These are phyloP conservation scores for Trypethelium eluteriae DNA, from an alignment of 495 filamentous ascomycete species.

Conservation along the genomic window DNA sequence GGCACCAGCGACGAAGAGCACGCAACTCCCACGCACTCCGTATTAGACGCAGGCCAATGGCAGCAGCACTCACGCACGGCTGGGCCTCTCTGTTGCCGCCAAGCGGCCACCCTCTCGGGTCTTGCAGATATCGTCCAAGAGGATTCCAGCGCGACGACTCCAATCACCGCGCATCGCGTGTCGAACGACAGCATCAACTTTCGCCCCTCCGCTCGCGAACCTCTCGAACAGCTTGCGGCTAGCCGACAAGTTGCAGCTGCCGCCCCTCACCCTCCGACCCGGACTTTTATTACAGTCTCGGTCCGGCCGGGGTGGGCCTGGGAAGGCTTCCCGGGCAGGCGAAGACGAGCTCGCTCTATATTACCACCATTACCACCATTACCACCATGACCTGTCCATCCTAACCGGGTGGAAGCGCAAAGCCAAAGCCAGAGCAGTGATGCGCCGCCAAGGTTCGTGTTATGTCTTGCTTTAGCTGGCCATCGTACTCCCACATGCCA, in stretches of 20 bases:
- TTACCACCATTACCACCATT: too few relatives aligned
- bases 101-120: neutral
- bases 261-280: neutral
- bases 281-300: neutral
- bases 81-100: slow-evolving; percentile 2
- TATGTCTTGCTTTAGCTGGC: slow-evolving; percentile 7
- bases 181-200: neutral
- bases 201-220: too few relatives aligned
- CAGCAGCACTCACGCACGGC: neutral
- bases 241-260: neutral
- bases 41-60: neutral
- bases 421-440: neutral
- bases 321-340: neutral
- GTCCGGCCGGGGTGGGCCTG: neutral
- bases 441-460: neutral
- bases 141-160: neutral
- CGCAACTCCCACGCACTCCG: too few relatives aligned
- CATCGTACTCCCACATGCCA: slow-evolving; percentile 3
- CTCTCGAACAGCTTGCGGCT: neutral
- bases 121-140: slow-evolving; percentile 4
- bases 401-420: neutral
- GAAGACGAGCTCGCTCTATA: neutral
- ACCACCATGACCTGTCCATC: too few relatives aligned
- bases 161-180: slow-evolving; percentile 3
- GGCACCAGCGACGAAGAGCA: too few relatives aligned